Percentiles rank a stretch among this genome's conserved stretches.
phyloP scores from a whole-genome alignment of 371 early-diverging fungal species.

The Mortierella sp. region DNA sequence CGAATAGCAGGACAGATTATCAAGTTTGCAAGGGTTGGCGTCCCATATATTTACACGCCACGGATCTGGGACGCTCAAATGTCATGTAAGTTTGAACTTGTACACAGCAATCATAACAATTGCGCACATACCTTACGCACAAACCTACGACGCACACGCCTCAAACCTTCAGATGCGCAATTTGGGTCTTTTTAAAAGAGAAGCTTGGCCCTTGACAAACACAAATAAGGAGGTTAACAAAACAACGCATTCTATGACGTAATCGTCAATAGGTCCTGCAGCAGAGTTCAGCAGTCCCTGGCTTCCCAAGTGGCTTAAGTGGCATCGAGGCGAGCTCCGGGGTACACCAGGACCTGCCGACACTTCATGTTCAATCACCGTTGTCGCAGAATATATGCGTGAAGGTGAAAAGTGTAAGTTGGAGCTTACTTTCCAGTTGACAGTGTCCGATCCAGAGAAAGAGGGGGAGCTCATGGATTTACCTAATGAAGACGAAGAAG shows the following conservation, averaged over 20 bases:
- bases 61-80: slow-evolving; percentile 77
- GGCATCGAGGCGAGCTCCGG: slow-evolving; percentile 68
- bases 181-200: no score
- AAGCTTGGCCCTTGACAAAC: no score
- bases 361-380: slow-evolving; percentile 59
- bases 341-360: slow-evolving; percentile 68
- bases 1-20: slow-evolving; percentile 68
- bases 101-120: not conserved
- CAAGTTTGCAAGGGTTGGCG: slow-evolving; percentile 66
- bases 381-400: slow-evolving; percentile 68
- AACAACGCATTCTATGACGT: not conserved
- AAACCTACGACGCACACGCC: not conserved
- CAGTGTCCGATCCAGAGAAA: slow-evolving; percentile 39
- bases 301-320: slow-evolving; percentile 73
- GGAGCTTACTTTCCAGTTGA: slow-evolving; percentile 52
- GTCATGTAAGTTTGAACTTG: slow-evolving; percentile 50
- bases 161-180: no score
- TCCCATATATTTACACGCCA: slow-evolving; percentile 67
- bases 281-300: slow-evolving; percentile 70
- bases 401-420: slow-evolving; percentile 58
- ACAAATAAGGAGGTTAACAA: not conserved
- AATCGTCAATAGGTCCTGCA: slow-evolving; percentile 57
- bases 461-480: slow-evolving; percentile 48
- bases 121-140: not conserved
- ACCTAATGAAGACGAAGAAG: slow-evolving; percentile 29